These are phyloP conservation scores for Cunninghamia lanceolata DNA, from an alignment of 75 land plant species.

Conservation along the genomic window DNA sequence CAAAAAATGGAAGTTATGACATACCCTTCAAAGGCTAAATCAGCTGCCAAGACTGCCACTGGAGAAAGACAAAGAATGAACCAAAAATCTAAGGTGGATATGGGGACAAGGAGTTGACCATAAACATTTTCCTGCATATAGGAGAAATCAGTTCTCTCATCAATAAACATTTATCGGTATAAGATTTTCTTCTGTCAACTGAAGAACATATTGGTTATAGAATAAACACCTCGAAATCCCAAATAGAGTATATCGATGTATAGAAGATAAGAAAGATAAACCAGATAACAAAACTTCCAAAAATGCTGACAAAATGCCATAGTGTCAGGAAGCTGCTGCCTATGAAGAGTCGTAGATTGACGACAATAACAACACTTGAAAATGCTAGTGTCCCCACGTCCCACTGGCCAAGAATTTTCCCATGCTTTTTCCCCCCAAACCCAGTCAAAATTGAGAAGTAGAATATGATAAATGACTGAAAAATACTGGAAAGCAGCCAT, in stretches of 20 bases:
- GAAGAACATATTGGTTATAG: not conserved
- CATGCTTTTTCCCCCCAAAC: slow-evolving; percentile 14
- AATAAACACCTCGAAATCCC: slow-evolving; percentile 31
- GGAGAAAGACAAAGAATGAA: slow-evolving; percentile 30
- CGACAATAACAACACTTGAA: slow-evolving; percentile 44
- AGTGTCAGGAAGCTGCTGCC: slow-evolving; percentile 39
- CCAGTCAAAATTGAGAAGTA: slow-evolving; percentile 32
- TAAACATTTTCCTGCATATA: slow-evolving; percentile 36
- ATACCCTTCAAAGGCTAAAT: slow-evolving; percentile 33
- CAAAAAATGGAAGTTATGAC: not conserved
- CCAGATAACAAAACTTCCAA: slow-evolving; percentile 45
- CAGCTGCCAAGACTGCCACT: slow-evolving; percentile 29
- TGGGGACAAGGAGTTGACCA: slow-evolving; percentile 32
- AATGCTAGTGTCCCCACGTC: slow-evolving; percentile 51
- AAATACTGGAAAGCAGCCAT: slow-evolving; percentile 44
- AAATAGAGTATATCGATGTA: slow-evolving; percentile 29
- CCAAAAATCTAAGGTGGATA: slow-evolving; percentile 49
- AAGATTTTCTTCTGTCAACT: not conserved
- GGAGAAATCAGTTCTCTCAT: not conserved
- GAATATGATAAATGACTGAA: slow-evolving; percentile 43
- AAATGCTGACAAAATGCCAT: slow-evolving; percentile 46
- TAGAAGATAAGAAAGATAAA: slow-evolving; percentile 40
- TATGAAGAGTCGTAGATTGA: slow-evolving; percentile 43
- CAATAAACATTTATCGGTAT: not conserved
- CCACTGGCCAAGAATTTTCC: slow-evolving; percentile 53